These are phyloP conservation scores for Phenoliferia sp. DNA, from an alignment of 1,284 basidiomycete species.

Conservation along the genomic window DNA sequence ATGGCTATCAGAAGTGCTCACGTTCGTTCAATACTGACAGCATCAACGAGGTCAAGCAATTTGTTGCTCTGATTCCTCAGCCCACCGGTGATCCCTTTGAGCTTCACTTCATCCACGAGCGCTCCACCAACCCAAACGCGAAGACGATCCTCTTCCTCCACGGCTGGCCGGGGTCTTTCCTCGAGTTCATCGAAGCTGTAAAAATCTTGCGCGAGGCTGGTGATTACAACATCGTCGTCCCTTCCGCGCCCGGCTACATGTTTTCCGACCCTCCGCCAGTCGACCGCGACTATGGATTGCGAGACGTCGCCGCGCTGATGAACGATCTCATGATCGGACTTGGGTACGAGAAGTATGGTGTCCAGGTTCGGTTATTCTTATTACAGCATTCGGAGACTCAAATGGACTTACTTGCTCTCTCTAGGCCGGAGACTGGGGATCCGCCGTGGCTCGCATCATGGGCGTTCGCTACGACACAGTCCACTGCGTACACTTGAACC, in stretches of 20 bases:
- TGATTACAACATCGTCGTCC: slow-evolving; percentile 37
- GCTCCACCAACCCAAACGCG: slow-evolving; percentile 36
- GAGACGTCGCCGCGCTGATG: slow-evolving; percentile 37
- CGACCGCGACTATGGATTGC: slow-evolving; percentile 35
- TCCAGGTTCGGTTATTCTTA: slow-evolving; percentile 35
- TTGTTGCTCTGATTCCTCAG: slow-evolving; percentile 7
- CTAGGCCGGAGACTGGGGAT: slow-evolving; percentile 28
- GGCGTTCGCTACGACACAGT: background rate
- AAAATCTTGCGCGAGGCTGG: background rate
- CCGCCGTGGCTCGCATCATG: slow-evolving; percentile 14
- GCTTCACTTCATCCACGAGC: slow-evolving; percentile 41
- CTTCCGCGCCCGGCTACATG: slow-evolving; percentile 40
- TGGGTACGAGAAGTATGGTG: slow-evolving; percentile 40
- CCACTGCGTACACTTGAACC: slow-evolving; percentile 36
- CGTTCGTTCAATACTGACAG: background rate
- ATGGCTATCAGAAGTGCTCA: background rate
- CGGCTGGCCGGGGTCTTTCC: slow-evolving; percentile 44
- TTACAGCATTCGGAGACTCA: too few relatives aligned
- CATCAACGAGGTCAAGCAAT: slow-evolving; percentile 13
- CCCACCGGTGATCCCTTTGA: slow-evolving; percentile 9
- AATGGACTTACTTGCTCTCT: background rate
- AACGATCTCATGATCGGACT: slow-evolving; percentile 42
- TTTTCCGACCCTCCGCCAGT: slow-evolving; percentile 39
- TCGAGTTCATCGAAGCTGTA: slow-evolving; percentile 9
- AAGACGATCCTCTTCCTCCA: slow-evolving; percentile 41